A percentile compares a stretch with the other conserved stretches of the same genome.
Evolutionary conservation across 164 flowering plant species (phyloP).

Genomic region (Nelumbo lutea): DNA sequence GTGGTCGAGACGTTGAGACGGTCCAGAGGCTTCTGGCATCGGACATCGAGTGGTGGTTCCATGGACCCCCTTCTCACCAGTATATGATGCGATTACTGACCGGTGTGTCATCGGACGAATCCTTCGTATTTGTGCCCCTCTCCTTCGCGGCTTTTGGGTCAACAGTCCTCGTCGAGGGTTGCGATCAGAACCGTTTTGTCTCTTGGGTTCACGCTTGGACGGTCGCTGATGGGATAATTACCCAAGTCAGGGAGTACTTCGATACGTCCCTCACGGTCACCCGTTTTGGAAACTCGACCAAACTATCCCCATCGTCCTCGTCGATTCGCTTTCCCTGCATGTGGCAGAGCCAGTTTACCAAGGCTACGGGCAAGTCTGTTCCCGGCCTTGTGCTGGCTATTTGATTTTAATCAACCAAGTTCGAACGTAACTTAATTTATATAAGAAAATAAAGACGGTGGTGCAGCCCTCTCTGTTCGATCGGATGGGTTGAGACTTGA

Average conservation of each 20-base stretch:
- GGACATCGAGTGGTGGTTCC: constrained; percentile 98
- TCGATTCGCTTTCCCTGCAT: constrained; percentile 27
- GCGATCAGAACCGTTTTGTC: constrained; percentile 34
- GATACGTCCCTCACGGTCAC: constrained; percentile 75
- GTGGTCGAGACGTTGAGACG: constrained; percentile 55
- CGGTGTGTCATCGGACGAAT: not conserved
- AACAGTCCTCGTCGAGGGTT: constrained; percentile 68
- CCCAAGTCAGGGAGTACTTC: constrained; percentile 77
- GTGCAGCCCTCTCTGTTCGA: too few relatives aligned
- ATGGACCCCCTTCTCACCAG: constrained; percentile 89
- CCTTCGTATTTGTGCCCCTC: constrained; percentile 40
- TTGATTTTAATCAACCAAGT: not conserved
- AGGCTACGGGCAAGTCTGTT: constrained; percentile 57
- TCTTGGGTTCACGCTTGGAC: constrained; percentile 89
- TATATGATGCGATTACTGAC: constrained; percentile 33
- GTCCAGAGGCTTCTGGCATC: constrained; percentile 64
- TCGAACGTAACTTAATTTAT: too few relatives aligned
- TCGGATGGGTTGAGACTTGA: too few relatives aligned
- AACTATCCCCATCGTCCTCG: constrained; percentile 10
- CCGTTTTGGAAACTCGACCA: constrained; percentile 21
- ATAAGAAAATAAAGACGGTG: too few relatives aligned
- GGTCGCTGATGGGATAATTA: constrained; percentile 62
- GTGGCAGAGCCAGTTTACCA: constrained; percentile 69
- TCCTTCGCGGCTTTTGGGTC: constrained; percentile 45
- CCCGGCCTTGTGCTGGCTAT: constrained; percentile 82